Evolutionary conservation across 129 eudicot genomes (phyloP).

Genomic region (Flaveria sonorensis): DNA sequence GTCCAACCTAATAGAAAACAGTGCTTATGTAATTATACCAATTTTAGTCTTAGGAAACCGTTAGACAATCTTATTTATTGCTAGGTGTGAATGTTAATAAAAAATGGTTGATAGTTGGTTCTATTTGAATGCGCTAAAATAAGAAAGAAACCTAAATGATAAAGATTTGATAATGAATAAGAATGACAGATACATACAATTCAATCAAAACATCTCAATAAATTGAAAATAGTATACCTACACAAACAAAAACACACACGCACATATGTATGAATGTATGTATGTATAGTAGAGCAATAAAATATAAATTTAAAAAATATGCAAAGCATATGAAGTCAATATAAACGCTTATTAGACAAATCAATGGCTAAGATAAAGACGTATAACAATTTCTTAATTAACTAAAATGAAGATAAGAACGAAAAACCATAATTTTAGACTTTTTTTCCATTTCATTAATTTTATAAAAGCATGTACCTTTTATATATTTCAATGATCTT

Average conservation of each 20-base stretch:
- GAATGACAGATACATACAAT: background rate
- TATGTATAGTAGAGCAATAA: too few relatives aligned
- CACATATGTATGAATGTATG: background rate
- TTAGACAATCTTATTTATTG: background rate
- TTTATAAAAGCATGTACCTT: too few relatives aligned
- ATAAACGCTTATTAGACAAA: too few relatives aligned
- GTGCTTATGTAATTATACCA: background rate
- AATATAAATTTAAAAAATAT: too few relatives aligned
- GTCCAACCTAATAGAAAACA: background rate
- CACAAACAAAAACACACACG: background rate
- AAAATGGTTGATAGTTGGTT: background rate
- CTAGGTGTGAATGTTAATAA: conserved; percentile 1
- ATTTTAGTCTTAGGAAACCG: background rate
- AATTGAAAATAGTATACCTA: background rate
- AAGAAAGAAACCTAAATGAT: background rate
- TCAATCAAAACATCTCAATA: background rate
- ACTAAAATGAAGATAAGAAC: too few relatives aligned
- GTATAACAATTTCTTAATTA: too few relatives aligned
- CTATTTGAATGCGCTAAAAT: background rate
- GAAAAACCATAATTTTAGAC: too few relatives aligned
- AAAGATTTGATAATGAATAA: background rate
- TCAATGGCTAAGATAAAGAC: too few relatives aligned
- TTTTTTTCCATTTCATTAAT: too few relatives aligned
- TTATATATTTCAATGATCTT: too few relatives aligned
- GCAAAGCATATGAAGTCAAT: too few relatives aligned